Conservation (phyloP, 1,139 yeast species). For the Entelexis sorbosivorans region DNA sequence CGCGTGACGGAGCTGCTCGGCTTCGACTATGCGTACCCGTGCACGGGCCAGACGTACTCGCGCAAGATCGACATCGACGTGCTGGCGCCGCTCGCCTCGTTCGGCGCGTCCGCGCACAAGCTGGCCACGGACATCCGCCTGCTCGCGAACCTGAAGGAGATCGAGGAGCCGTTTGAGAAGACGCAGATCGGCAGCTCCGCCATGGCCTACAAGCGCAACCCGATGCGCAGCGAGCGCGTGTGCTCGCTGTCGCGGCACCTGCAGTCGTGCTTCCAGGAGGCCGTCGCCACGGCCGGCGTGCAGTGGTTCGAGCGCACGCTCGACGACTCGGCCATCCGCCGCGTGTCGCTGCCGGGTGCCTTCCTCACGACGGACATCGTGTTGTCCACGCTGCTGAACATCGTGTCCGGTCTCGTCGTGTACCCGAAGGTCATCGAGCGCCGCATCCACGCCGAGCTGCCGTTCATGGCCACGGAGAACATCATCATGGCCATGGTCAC, state of each 20-base stretch:
- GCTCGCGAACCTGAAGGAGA: conserved; percentile 90
- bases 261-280: conserved; percentile 83
- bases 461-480: conserved; percentile 99
- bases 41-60: conserved; percentile 96
- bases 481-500: conserved; percentile 99
- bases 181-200: conserved; percentile 97
- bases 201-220: conserved; percentile 99
- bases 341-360: conserved; percentile 94
- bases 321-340: conserved; percentile 96
- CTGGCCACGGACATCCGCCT: conserved; percentile 95
- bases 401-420: conserved; percentile 89
- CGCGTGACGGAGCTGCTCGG: conserved; percentile 89
- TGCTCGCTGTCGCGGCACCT: conserved; percentile 93
- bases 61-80: conserved; percentile 96
- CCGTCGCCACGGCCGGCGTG: conserved; percentile 91
- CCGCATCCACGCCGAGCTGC: conserved; percentile 87
- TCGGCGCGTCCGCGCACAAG: conserved; percentile 95
- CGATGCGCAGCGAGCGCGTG: conserved; percentile 98
- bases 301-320: conserved; percentile 99
- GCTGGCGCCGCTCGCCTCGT: conserved; percentile 81
- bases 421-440: conserved; percentile 98
- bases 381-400: conserved; percentile 78
- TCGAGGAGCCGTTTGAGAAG: conserved; percentile 97
- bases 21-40: conserved; percentile 89
- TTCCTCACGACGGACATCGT: conserved; percentile 92